Evolutionary conservation across 192 early-diverging fungal genomes (phyloP).

Genomic region (Backusella tarrabulga): DNA sequence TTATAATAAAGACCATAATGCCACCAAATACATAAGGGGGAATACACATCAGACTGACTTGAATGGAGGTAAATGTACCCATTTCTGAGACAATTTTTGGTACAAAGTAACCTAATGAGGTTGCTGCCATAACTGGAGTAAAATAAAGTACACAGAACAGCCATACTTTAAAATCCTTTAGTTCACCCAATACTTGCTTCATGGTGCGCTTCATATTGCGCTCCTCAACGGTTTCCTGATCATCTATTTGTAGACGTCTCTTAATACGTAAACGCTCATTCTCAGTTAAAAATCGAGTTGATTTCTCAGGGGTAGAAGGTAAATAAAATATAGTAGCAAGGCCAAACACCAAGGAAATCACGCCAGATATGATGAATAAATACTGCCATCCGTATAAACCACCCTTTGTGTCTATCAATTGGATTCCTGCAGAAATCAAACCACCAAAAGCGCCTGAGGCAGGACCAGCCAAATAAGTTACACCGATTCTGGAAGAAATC

Average conservation of each 20-base stretch:
- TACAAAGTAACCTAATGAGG: constrained; percentile 36
- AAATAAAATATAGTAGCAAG: constrained; percentile 27
- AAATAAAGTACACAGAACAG: constrained; percentile 33
- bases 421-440: constrained; percentile 31
- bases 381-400: constrained; percentile 35
- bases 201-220: neutral
- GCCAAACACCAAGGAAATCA: constrained; percentile 28
- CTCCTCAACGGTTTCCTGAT: neutral
- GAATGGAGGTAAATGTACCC: constrained; percentile 27
- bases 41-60: constrained; percentile 39
- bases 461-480: constrained; percentile 35
- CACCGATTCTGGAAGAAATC: constrained; percentile 29
- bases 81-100: constrained; percentile 36
- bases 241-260: neutral
- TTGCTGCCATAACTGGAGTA: constrained; percentile 38
- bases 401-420: constrained; percentile 29
- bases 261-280: constrained; percentile 22
- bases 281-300: constrained; percentile 25
- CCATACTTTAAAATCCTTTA: constrained; percentile 34
- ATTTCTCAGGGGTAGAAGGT: constrained; percentile 25
- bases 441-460: constrained; percentile 35
- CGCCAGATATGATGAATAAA: constrained; percentile 30
- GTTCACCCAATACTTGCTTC: neutral
- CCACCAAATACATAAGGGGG: constrained; percentile 36
- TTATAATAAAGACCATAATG: constrained; percentile 23